phyloP scores from a whole-genome alignment of 73 alveolate genomes.

The Durusdinium trenchii region DNA sequence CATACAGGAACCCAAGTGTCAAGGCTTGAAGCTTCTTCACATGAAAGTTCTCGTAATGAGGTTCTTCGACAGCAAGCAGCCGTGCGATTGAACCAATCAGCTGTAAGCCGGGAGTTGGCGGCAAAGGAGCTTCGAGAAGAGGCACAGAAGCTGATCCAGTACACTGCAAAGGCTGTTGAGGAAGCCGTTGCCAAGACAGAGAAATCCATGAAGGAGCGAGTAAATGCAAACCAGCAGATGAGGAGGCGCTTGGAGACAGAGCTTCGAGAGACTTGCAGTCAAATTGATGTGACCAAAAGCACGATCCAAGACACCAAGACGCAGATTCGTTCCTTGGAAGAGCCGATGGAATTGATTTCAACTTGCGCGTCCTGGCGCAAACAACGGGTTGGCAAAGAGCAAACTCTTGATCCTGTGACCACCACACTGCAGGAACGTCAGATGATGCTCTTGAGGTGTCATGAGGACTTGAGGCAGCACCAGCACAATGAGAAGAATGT shows the following conservation, averaged over 20 bases:
- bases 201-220: slow-evolving; percentile 61
- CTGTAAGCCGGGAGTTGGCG: slow-evolving; percentile 67
- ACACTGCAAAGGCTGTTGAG: slow-evolving; percentile 81
- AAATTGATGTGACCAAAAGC: slow-evolving; percentile 51
- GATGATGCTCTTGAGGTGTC: slow-evolving; percentile 76
- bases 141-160: slow-evolving; percentile 61
- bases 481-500: slow-evolving; percentile 61
- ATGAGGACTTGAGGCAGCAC: slow-evolving; percentile 79
- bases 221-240: slow-evolving; percentile 90
- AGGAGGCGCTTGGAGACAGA: slow-evolving; percentile 78
- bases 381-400: slow-evolving; percentile 63
- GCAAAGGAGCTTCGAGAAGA: slow-evolving; percentile 88
- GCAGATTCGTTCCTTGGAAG: slow-evolving; percentile 83
- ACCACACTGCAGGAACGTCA: slow-evolving; percentile 75
- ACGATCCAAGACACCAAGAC: slow-evolving; percentile 83
- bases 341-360: slow-evolving; percentile 76
- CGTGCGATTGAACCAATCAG: slow-evolving; percentile 81
- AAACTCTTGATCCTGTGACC: slow-evolving; percentile 73
- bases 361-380: slow-evolving; percentile 81
- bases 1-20: neutral
- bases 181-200: slow-evolving; percentile 65
- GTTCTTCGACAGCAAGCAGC: slow-evolving; percentile 85
- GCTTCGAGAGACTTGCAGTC: slow-evolving; percentile 88
- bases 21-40: slow-evolving; percentile 47
- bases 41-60: slow-evolving; percentile 62